phyloP scores from a whole-genome alignment of 2,329 filamentous ascomycete genomes.

The Pseudophaeomoniella oleicola region DNA sequence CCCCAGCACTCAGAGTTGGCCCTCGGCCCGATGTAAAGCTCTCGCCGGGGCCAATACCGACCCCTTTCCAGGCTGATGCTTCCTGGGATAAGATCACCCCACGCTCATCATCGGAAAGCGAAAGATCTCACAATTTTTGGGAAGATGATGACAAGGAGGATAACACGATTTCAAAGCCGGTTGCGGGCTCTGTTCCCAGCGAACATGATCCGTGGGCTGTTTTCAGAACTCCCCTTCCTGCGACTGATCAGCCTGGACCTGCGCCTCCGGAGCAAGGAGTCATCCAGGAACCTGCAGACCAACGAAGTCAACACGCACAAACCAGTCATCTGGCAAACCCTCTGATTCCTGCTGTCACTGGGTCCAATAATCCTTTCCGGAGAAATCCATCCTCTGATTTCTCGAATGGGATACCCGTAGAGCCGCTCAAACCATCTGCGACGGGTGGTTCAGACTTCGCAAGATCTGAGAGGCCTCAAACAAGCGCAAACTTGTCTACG shows the following conservation, averaged over 20 bases:
- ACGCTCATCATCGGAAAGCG: constrained; percentile 12
- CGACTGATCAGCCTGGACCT: background rate
- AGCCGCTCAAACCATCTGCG: background rate
- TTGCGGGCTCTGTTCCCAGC: background rate
- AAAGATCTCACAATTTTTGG: constrained; percentile 12
- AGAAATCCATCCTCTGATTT: constrained; percentile 2
- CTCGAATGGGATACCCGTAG: background rate
- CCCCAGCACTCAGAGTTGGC: constrained; percentile 1
- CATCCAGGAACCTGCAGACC: too few species aligned
- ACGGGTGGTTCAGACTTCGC: background rate
- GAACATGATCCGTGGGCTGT: background rate
- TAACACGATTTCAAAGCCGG: background rate
- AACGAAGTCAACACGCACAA: background rate
- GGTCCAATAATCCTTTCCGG: constrained; percentile 14
- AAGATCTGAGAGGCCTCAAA: background rate
- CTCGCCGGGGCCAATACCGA: background rate
- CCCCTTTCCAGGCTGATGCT: background rate
- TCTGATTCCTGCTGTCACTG: too few species aligned
- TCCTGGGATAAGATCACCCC: constrained; percentile 9
- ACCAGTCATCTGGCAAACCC: background rate
- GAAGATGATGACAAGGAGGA: constrained; percentile 8
- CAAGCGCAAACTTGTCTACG: background rate
- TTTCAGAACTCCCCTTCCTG: background rate
- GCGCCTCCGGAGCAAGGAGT: too few species aligned
- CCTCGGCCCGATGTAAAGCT: background rate